Evolutionary conservation across 2,329 filamentous ascomycete species (phyloP), one percentile per base, ranked within the genome.

Genomic region (Diaporthe sp.): DNA sequence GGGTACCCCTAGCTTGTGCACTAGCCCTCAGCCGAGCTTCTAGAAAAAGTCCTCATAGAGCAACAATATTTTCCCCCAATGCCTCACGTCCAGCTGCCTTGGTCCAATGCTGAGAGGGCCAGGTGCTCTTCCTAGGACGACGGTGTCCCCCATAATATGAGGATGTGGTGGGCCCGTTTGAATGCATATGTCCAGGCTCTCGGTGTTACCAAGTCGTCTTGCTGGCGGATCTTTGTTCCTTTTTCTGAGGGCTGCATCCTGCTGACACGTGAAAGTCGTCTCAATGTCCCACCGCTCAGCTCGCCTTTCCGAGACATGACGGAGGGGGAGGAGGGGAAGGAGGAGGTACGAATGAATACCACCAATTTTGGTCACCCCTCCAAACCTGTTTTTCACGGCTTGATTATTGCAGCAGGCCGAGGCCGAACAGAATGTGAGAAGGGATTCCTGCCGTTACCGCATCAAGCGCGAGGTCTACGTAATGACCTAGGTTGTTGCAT

Each of bases 251-350:
- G 28, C 61, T 28, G 30, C 64, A 28, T 10, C 13, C 45, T 38
- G 64, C 64, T 68, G 70, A 64, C 70, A 72, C 50, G 70, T 72
- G 57, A 72, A 64, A 61, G 47, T 9, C 25, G 25, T n/a, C 35
- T 15, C 57, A 40, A n/a, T n/a, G n/a, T 64, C 45, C 40, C 45
- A 42, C 35, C 17, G 17, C 47, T 64, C 70, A 45, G 35, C 50
- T 40, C 30, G 38, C 40, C 47, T 22, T n/a, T 8, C 57, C 38
- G 40, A 42, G n/a, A 45, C 52, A 45, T 54, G 13, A 38, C 22
- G 33, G 19, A 52, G 33, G 17, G 40, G 17, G 17, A 9, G 33
- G 40, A 52, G 55, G 30, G 42, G n/a, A 7, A 50, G 9, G 35
- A 52, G 6, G 42, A 52, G 17, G 33, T 42, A 71, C 47, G 30